Base-by-base conservation (phyloP, 2,329 filamentous ascomycete genomes). In the Colletotrichum paranaense region DNA sequence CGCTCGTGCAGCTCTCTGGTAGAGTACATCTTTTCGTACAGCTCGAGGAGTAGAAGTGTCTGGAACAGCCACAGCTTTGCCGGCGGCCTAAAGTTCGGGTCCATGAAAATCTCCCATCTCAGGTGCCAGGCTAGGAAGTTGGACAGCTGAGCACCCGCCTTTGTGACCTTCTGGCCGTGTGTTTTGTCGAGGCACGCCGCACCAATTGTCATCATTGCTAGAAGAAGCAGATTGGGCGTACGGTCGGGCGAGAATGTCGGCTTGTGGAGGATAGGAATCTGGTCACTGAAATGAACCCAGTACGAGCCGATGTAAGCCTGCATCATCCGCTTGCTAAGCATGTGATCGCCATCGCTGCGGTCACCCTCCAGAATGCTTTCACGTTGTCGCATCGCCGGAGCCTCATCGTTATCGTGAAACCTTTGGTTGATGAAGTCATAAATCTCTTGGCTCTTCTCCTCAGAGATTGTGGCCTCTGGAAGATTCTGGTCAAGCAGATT, bases 11-110 rank as follows among this genome's bases (percentile, higher is more conserved):
- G 86, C 72, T 94, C 92, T 75, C 95, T 90, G 0, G 96, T 98
- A 52, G 95, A 97, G 81, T 96, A 98, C 93, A 98, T 97, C 87
- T 99, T 99, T 84, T 99, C 97, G 78, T 97, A 98, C 0, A 98
- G 86, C 81, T 99, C 97, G 14, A 98, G 88, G 5, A 98, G 88
- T 5, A 98, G 86, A 64, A 98, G 85, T 1, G 96, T 92, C 81
- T 98, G 97, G 84, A 98, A 98, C 0, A 98, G 91, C 96, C 96
- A 99, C 8, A 99, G 85, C 82, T 97, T 98, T 9, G 96, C 96
- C 0, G 97, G 96, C 1, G 97, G 95, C 22, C 94, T 89, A 83
- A 97, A 98, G 82, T 95, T 94, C 16, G 90, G 88, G 80, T 98
- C 93, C 88, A 95, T 97, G 80, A 98, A 98, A 49, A 98, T 93